Percentiles rank a stretch among this genome's conserved stretches.
These are phyloP conservation scores for Pythium dissimile DNA, from an alignment of 352 stramenopile genomes.

Conservation along the genomic window DNA sequence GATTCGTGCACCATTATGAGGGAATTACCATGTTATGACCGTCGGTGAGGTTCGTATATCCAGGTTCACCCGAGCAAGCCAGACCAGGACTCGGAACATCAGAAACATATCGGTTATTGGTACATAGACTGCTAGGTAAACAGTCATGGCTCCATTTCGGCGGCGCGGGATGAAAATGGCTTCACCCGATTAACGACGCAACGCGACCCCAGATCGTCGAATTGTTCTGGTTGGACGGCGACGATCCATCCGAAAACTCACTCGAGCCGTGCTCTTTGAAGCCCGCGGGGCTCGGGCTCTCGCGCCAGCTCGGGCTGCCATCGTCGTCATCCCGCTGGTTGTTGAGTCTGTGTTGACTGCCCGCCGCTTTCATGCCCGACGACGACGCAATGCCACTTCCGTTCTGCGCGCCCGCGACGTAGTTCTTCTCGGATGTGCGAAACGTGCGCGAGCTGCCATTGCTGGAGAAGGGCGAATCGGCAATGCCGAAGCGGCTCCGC, in stretches of 20 bases:
- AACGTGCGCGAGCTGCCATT: slow-evolving; percentile 14
- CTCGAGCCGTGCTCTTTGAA: slow-evolving; percentile 24
- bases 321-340: slow-evolving; percentile 18
- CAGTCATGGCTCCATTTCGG: not conserved
- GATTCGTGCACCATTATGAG: not conserved
- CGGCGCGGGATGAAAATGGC: too few relatives aligned
- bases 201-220: slow-evolving; percentile 23
- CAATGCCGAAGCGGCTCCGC: slow-evolving; percentile 43
- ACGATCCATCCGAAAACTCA: slow-evolving; percentile 29
- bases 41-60: not conserved
- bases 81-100: not conserved
- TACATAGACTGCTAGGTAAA: slow-evolving; percentile 2
- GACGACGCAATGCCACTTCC: not conserved
- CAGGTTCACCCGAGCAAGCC: not conserved
- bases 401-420: not conserved
- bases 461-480: slow-evolving; percentile 22
- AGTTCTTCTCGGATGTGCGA: slow-evolving; percentile 19
- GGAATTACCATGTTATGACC: not conserved
- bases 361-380: not conserved
- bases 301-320: slow-evolving; percentile 18
- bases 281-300: slow-evolving; percentile 16
- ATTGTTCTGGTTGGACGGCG: slow-evolving; percentile 19
- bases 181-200: slow-evolving; percentile 19
- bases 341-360: slow-evolving; percentile 1
- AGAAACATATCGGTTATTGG: not conserved